Percentiles rank a stretch among this genome's conserved stretches.
Conservation (phyloP, 192 early-diverging fungal species). For the Coemansia sp. region DNA sequence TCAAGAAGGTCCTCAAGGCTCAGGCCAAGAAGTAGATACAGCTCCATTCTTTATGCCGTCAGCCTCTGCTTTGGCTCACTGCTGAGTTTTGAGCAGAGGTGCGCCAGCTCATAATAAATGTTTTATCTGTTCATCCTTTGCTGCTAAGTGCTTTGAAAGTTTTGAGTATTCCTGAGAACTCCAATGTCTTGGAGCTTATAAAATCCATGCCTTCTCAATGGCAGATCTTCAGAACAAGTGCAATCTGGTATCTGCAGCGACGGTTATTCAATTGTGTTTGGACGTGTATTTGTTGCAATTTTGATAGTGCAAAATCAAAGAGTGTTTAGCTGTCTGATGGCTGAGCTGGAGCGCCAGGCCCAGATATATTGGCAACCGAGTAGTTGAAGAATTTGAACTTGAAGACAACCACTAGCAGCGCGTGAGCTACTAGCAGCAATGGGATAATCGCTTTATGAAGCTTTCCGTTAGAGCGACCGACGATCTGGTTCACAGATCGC, state of each 20-base stretch:
- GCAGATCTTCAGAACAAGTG: too few species aligned
- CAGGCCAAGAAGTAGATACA: slow-evolving; percentile 55
- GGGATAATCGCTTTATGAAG: slow-evolving; percentile 68
- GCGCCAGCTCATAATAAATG: slow-evolving; percentile 2
- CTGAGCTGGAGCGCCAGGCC: not conserved
- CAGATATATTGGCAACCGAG: slow-evolving; percentile 23
- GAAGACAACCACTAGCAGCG: slow-evolving; percentile 70
- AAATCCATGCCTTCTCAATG: too few species aligned
- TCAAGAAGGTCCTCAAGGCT: slow-evolving; percentile 97
- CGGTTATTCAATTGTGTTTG: too few species aligned
- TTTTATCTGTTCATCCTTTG: slow-evolving; percentile 5
- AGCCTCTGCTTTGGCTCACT: not conserved
- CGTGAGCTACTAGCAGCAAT: slow-evolving; percentile 66
- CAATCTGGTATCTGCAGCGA: too few species aligned
- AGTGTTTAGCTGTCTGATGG: not conserved
- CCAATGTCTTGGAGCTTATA: too few species aligned
- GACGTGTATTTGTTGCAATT: not conserved
- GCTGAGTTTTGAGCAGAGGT: not conserved
- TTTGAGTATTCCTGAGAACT: too few species aligned
- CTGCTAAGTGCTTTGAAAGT: not conserved
- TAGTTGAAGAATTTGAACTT: slow-evolving; percentile 88
- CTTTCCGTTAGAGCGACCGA: slow-evolving; percentile 68
- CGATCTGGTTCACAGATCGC: slow-evolving; percentile 55
- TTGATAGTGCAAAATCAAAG: not conserved
- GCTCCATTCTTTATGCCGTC: not conserved